phyloP scores from a whole-genome alignment of 176 grass and related monocot genomes.

The barley (Hordeum vulgare) region MorexV3_pseudomolecules_assembly NC_058524.1:144864680-144865179 shows the following conservation, averaged over 20 bases:
- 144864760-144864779: constrained; percentile 65
- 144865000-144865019: constrained; percentile 26
- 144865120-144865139: neutral
- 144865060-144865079: neutral
- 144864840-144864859: neutral
- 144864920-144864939: constrained; percentile 35
- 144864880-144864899: neutral
- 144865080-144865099: neutral
- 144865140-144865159: neutral
- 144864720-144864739: constrained; percentile 82
- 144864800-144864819: constrained; percentile 67
- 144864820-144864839: neutral
- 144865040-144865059: constrained; percentile 1
- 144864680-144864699: constrained; percentile 83
- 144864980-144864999: constrained; percentile 12
- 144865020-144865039: constrained; percentile 16
- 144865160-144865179: neutral
- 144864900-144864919: neutral
- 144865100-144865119: neutral
- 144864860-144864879: neutral
- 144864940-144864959: neutral
- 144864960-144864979: constrained; percentile 16
- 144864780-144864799: constrained; percentile 67
- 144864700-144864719: constrained; percentile 83
- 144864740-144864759: constrained; percentile 61